Evolutionary conservation across 495 filamentous ascomycete species (phyloP), one percentile per base, ranked within the genome.

Genomic region (Astrothelium macrocarpum): DNA sequence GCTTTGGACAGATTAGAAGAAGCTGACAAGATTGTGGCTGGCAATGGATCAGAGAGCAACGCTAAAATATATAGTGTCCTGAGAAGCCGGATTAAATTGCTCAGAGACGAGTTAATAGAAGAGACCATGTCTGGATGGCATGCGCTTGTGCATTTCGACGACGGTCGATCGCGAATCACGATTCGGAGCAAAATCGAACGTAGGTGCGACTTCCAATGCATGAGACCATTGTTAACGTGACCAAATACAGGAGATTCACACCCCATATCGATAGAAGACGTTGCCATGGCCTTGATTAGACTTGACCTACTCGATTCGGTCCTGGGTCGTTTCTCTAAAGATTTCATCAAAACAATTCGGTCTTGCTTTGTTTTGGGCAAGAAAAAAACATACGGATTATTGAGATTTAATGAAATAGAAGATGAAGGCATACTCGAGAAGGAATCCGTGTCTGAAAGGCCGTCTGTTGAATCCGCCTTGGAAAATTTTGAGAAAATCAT

Each of bases 401-500:
- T 56, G 9, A 25, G 29, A 16, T 56, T 56, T 25, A 56, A 26
- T 0, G 23, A 28, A 25, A 20, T 16, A 10, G 49, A 56, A 16
- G 49, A 56, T 3, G 23, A 56, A 29, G 49, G 20, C 20, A 29
- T 29, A 0, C 49, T 56, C 29, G 49, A 56, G 16, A 56, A 28
- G 16, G 7, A 9, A 9, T 29, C 49, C 9, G 16, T 11, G 7
- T 29, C 49, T 25, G 25, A 56, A 9, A 56, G 29, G 2, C 23
- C 20, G 26, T 7, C 9, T 28, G 23, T 56, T n/a, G 49, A 16
- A 26, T 9, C 1, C 20, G 49, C 49, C 1, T 63, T 70, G 42
- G 42, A 53, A 11, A 86, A 91, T 69, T 73, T 95, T 1, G 77
- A 79, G 34, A 69, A 72, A 7, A 79, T 90, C 5, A 79, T 93